Conservation (phyloP, 441 rosid species). For the Adansonia madagascariensis region DNA sequence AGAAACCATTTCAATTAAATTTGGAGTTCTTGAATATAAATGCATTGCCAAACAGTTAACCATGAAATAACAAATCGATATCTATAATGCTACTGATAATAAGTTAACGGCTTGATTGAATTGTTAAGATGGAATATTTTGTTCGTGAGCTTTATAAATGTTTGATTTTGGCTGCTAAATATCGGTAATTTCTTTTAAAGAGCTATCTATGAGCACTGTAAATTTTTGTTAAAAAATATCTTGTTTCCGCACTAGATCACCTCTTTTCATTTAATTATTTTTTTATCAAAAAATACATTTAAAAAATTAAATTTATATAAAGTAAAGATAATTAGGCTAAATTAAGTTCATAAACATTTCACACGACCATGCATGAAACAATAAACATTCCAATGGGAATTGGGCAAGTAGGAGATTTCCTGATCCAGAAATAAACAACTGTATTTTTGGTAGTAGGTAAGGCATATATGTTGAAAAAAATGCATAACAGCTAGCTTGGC, state of each 20-base stretch:
- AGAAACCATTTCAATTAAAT: too few species aligned
- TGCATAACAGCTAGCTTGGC: slow-evolving; percentile 3
- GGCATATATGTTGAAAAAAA: slow-evolving; percentile 5
- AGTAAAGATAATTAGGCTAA: not conserved
- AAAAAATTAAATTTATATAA: not conserved
- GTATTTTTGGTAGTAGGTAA: not conserved
- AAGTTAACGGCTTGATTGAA: not conserved
- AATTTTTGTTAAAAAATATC: too few species aligned
- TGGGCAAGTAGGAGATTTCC: not conserved
- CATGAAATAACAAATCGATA: too few species aligned
- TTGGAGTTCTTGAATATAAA: too few species aligned
- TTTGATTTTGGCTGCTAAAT: too few species aligned
- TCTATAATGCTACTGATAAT: not conserved
- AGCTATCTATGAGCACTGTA: too few species aligned
- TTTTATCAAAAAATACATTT: too few species aligned
- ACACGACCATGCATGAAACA: not conserved
- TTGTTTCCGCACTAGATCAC: too few species aligned
- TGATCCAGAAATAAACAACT: not conserved
- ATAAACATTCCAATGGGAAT: not conserved
- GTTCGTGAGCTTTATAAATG: too few species aligned
- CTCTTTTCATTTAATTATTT: too few species aligned
- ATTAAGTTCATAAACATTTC: not conserved
- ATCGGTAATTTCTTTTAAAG: too few species aligned
- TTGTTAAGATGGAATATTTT: not conserved
- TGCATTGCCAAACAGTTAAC: too few species aligned